phyloP scores from a whole-genome alignment of 768 basidiomycete genomes.

The Auricularia sp. region DNA sequence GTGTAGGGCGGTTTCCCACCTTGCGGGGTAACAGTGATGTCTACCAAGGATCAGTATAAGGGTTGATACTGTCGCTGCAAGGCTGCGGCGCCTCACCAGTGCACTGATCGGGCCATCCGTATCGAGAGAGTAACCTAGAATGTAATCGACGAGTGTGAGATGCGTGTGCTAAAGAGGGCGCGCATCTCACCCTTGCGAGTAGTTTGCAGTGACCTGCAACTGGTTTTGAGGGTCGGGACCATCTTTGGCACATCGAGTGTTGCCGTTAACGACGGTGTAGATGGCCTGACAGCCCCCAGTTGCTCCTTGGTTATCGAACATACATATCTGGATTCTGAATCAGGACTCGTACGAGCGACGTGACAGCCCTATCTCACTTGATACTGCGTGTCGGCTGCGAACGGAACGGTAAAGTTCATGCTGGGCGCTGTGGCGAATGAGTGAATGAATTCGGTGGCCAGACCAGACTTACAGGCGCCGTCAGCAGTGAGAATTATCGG shows the following conservation, averaged over 20 bases:
- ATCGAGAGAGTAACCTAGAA: not conserved
- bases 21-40: not conserved
- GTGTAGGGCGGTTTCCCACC: not conserved
- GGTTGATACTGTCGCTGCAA: not conserved
- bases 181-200: not conserved
- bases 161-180: not conserved
- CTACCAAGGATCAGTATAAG: not conserved
- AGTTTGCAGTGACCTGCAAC: not conserved
- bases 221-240: not conserved
- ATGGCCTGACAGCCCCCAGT: not conserved
- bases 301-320: not conserved
- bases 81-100: not conserved
- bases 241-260: not conserved
- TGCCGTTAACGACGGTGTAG: not conserved
- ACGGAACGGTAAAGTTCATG: not conserved
- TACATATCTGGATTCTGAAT: not conserved
- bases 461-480: not conserved
- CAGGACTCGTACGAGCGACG: not conserved
- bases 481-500: not conserved
- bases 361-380: not conserved
- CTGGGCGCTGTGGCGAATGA: not conserved
- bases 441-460: too few relatives aligned
- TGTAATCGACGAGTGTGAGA: not conserved
- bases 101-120: not conserved
- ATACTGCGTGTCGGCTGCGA: not conserved